phyloP scores from a whole-genome alignment of 441 rosid genomes.

The Pelargonium australe region DNA sequence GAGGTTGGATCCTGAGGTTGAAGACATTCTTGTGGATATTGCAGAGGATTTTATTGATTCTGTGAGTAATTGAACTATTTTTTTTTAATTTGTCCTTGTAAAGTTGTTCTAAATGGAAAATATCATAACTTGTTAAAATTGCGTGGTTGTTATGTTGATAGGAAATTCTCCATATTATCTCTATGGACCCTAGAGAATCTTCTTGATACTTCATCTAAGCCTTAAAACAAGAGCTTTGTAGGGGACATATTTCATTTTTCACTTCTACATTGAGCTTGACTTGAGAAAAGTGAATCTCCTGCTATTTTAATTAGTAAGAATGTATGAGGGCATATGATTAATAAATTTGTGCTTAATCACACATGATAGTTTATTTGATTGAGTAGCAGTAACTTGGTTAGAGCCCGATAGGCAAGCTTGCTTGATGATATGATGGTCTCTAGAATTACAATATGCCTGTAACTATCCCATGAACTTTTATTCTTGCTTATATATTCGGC shows the following conservation, averaged over 20 bases:
- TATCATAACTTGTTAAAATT: background rate
- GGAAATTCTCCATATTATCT: background rate
- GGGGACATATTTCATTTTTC: too few relatives aligned
- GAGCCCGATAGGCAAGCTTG: too few relatives aligned
- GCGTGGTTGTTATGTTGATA: background rate
- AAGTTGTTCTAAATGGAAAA: too few relatives aligned
- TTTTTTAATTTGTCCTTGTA: background rate
- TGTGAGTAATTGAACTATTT: slow-evolving; percentile 42
- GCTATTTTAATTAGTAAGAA: too few relatives aligned
- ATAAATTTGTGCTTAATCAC: too few relatives aligned
- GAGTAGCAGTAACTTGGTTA: too few relatives aligned
- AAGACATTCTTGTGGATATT: slow-evolving; percentile 77
- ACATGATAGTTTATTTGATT: too few relatives aligned
- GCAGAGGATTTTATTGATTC: slow-evolving; percentile 92
- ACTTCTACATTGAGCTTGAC: too few relatives aligned
- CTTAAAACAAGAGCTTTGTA: too few relatives aligned
- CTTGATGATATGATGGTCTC: background rate
- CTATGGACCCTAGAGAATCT: background rate
- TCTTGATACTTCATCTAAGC: too few relatives aligned
- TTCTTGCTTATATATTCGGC: background rate
- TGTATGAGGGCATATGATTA: too few relatives aligned
- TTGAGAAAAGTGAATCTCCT: too few relatives aligned
- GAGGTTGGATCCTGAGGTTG: slow-evolving; percentile 83
- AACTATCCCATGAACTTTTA: background rate
- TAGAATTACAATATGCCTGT: background rate